Evolutionary conservation across 495 filamentous ascomycete species (phyloP).

Genomic region (Astrocystis sublimbata): DNA sequence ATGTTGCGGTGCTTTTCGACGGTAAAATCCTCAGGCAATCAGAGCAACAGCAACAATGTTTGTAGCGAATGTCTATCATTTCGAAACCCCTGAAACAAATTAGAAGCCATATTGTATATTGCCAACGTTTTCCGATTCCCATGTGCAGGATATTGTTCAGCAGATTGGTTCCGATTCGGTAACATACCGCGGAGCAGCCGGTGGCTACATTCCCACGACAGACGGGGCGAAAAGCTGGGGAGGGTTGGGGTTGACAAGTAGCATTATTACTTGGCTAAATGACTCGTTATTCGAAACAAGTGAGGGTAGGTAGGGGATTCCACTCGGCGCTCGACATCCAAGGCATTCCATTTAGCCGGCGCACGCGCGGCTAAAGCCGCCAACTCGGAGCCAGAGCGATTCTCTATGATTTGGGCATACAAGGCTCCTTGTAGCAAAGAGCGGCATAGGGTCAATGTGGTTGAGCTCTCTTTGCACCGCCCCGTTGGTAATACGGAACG

Average conservation of each 20-base stretch:
- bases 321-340: constrained; percentile 6
- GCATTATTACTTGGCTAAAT: constrained; percentile 12
- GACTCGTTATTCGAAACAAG: constrained; percentile 13
- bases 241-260: neutral
- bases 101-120: neutral
- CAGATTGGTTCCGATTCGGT: constrained; percentile 26
- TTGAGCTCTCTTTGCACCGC: constrained; percentile 2
- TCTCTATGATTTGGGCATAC: neutral
- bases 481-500: constrained; percentile 12
- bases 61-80: neutral
- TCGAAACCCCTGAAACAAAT: constrained; percentile 22
- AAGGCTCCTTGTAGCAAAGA: neutral
- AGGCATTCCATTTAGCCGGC: constrained; percentile 13
- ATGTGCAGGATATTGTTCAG: constrained; percentile 21
- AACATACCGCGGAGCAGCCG: constrained; percentile 7
- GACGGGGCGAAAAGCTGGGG: constrained; percentile 10
- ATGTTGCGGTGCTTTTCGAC: neutral
- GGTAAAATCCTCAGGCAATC: neutral
- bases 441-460: neutral
- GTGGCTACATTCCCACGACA: neutral
- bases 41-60: neutral
- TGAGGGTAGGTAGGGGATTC: constrained; percentile 2
- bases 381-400: constrained; percentile 6
- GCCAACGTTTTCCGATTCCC: constrained; percentile 33
- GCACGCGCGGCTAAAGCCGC: constrained; percentile 12